Conservation (phyloP, 352 stramenopile genomes). For the Phytophthora europaea region DNA sequence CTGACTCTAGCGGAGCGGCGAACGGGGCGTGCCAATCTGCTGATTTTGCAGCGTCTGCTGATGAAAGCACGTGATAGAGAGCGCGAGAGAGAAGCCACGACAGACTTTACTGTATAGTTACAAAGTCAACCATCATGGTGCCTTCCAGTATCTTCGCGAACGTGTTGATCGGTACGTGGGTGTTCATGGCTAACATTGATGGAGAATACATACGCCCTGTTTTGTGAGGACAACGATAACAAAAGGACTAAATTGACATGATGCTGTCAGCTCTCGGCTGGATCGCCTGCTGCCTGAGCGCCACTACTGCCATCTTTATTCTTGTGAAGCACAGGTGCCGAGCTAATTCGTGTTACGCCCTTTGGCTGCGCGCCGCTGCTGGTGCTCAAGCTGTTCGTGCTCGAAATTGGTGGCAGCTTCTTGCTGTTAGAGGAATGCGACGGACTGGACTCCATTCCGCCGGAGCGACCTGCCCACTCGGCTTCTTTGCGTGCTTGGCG, state of each 20-base stretch:
- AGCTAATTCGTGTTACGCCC: slow-evolving; percentile 64
- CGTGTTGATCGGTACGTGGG: slow-evolving; percentile 12
- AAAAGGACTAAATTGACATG: slow-evolving; percentile 21
- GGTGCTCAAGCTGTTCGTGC: too few species aligned
- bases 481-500: slow-evolving; percentile 73
- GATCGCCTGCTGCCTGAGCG: slow-evolving; percentile 25
- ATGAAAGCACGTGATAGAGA: slow-evolving; percentile 61
- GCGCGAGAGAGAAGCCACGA: slow-evolving; percentile 39
- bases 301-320: slow-evolving; percentile 41
- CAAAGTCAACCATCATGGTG: slow-evolving; percentile 5
- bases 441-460: slow-evolving; percentile 68
- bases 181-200: slow-evolving; percentile 25
- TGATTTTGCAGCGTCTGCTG: slow-evolving; percentile 63
- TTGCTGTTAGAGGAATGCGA: slow-evolving; percentile 46
- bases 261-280: slow-evolving; percentile 25
- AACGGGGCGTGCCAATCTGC: slow-evolving; percentile 50
- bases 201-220: slow-evolving; percentile 35
- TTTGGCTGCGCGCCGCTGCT: slow-evolving; percentile 28
- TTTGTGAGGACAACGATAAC: slow-evolving; percentile 18
- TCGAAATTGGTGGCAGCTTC: slow-evolving; percentile 73
- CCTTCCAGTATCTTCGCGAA: not conserved
- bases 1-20: slow-evolving; percentile 51
- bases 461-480: slow-evolving; percentile 81
- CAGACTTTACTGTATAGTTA: slow-evolving; percentile 55
- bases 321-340: slow-evolving; percentile 74